Conservation (phyloP, 1,284 basidiomycete genomes). For the Malassezia pachydermatis region DNA sequence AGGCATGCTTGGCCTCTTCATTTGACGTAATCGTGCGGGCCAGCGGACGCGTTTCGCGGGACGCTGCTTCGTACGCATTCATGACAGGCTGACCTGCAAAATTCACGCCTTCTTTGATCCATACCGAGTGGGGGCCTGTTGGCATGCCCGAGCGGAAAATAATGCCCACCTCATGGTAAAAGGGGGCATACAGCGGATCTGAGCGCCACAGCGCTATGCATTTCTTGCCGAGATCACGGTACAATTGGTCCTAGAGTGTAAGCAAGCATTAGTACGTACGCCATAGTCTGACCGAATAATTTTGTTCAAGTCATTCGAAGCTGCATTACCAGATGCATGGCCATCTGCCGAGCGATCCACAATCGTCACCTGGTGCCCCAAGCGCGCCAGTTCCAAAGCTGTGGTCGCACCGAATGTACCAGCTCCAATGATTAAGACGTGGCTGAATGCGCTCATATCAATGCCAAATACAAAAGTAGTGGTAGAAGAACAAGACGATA, state of each 20-base stretch:
- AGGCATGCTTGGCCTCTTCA: conserved; percentile 13
- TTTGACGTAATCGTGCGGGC: conserved; percentile 20
- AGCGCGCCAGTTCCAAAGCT: conserved; percentile 62
- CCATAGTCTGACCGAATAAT: conserved; percentile 53
- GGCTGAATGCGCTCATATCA: conserved; percentile 9
- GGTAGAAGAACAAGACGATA: too few species aligned
- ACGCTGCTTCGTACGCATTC: background rate
- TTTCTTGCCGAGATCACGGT: conserved; percentile 61
- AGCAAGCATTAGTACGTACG: background rate
- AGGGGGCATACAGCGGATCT: conserved; percentile 16
- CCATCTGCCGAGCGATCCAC: conserved; percentile 49
- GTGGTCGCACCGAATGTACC: conserved; percentile 78
- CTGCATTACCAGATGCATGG: conserved; percentile 60
- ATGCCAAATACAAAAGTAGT: background rate
- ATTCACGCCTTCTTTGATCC: conserved; percentile 19
- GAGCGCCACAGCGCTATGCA: conserved; percentile 64
- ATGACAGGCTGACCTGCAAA: conserved; percentile 15
- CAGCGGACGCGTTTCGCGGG: background rate
- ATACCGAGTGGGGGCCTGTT: conserved; percentile 6
- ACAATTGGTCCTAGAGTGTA: conserved; percentile 48
- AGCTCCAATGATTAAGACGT: conserved; percentile 59
- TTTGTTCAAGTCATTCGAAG: conserved; percentile 75
- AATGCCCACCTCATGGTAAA: conserved; percentile 39
- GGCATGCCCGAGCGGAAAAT: conserved; percentile 24
- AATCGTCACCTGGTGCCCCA: conserved; percentile 62